Conservation (phyloP, 75 land plant species). For the Sequoiadendron giganteum region DNA sequence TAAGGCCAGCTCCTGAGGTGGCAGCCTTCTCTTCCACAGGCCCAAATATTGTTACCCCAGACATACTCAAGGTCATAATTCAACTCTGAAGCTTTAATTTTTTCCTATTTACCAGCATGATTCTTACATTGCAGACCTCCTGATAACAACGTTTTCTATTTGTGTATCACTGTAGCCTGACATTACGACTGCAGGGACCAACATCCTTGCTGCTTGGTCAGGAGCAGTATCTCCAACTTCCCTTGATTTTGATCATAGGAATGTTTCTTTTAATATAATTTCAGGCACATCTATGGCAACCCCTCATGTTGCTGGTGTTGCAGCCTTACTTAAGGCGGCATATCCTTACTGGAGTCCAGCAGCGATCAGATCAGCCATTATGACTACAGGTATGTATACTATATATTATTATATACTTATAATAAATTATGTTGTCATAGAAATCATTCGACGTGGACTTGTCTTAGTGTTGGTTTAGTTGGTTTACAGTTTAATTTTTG, state of each 20-base stretch:
- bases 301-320: conserved; percentile 27
- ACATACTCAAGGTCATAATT: conserved; percentile 40
- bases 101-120: background rate
- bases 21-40: conserved; percentile 37
- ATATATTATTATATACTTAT: too few relatives aligned
- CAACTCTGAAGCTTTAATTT: background rate
- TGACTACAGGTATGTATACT: conserved; percentile 20
- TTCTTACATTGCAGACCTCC: background rate
- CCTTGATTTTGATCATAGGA: conserved; percentile 6
- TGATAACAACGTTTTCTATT: background rate
- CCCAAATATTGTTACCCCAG: conserved; percentile 18
- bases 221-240: background rate
- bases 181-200: conserved; percentile 19
- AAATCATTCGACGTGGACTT: background rate
- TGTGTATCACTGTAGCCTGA: conserved; percentile 24
- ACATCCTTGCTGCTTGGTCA: conserved; percentile 29
- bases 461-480: too few relatives aligned
- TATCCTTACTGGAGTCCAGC: conserved; percentile 34
- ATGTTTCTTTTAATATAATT: conserved; percentile 18
- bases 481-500: background rate
- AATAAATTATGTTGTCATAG: too few relatives aligned
- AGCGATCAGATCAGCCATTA: conserved; percentile 25
- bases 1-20: conserved; percentile 27
- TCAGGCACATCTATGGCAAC: conserved; percentile 33
- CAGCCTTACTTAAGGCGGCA: conserved; percentile 21